Evolutionary conservation across 306 rosid genomes (phyloP).

Genomic region (Gynostemma pentaphyllum): DNA sequence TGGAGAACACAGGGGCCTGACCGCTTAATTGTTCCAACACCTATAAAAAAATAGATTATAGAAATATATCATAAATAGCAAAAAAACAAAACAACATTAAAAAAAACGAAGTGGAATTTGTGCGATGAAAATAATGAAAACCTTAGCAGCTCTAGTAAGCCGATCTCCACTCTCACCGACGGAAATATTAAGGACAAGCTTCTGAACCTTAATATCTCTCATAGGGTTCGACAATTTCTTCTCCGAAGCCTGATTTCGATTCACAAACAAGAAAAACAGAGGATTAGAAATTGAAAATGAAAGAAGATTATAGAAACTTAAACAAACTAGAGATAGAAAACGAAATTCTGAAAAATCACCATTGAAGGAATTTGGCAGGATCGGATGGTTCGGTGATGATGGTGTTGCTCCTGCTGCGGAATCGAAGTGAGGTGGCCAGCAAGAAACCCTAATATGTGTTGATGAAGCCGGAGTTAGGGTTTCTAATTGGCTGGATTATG

Average conservation of each 20-base stretch:
- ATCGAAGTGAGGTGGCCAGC: not conserved
- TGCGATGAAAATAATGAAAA: not conserved
- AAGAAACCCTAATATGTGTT: constrained; percentile 5
- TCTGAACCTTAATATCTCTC: constrained; percentile 19
- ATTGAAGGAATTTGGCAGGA: not conserved
- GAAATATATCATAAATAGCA: not conserved
- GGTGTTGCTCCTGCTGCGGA: not conserved
- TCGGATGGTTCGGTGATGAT: not conserved
- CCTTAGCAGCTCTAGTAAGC: constrained; percentile 19
- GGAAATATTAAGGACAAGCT: constrained; percentile 17
- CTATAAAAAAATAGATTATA: constrained; percentile 13
- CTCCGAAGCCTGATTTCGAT: constrained; percentile 11
- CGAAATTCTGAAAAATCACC: not conserved
- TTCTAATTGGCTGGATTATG: not conserved
- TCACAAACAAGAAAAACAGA: not conserved
- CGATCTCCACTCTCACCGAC: constrained; percentile 21
- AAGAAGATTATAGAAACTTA: not conserved
- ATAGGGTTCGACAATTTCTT: constrained; percentile 17
- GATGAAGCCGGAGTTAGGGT: constrained; percentile 4
- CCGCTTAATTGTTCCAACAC: constrained; percentile 78
- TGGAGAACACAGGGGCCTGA: constrained; percentile 67
- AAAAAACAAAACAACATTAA: not conserved
- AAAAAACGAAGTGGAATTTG: not conserved
- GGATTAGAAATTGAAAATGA: not conserved
- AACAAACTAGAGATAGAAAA: not conserved